Conservation (phyloP, 129 eudicot genomes). For the Logfia minima region DNA sequence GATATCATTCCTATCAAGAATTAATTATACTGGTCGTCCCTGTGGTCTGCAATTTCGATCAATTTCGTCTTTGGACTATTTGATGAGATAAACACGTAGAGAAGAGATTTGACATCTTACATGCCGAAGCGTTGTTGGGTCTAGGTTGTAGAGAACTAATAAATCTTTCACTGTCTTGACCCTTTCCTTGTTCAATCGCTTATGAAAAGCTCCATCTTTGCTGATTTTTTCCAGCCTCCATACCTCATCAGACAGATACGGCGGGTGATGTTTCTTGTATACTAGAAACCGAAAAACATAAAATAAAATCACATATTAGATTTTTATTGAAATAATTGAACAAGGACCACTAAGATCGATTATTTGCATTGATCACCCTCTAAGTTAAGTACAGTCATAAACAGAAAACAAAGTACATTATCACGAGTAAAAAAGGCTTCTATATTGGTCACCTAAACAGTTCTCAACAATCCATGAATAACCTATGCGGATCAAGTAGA, state of each 20-base stretch:
- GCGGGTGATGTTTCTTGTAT: constrained; percentile 98
- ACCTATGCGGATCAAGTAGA: no score
- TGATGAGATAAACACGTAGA: background rate
- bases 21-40: no score
- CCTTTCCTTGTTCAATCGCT: constrained; percentile 64
- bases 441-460: background rate
- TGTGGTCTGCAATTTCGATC: no score
- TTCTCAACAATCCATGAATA: no score
- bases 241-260: constrained; percentile 79
- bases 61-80: no score
- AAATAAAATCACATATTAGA: background rate
- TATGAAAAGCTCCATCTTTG: constrained; percentile 97
- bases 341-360: background rate
- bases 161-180: constrained; percentile 77
- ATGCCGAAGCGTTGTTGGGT: constrained; percentile 64
- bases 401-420: background rate
- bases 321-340: background rate
- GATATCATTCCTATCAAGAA: no score
- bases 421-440: background rate
- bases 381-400: background rate
- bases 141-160: constrained; percentile 52
- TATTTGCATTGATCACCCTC: background rate
- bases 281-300: constrained; percentile 36
- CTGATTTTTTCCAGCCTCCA: constrained; percentile 97
- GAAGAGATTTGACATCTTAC: constrained; percentile 46